Conservation (phyloP, 2,329 filamentous ascomycete species). For the Botrytis deweyae region DNA sequence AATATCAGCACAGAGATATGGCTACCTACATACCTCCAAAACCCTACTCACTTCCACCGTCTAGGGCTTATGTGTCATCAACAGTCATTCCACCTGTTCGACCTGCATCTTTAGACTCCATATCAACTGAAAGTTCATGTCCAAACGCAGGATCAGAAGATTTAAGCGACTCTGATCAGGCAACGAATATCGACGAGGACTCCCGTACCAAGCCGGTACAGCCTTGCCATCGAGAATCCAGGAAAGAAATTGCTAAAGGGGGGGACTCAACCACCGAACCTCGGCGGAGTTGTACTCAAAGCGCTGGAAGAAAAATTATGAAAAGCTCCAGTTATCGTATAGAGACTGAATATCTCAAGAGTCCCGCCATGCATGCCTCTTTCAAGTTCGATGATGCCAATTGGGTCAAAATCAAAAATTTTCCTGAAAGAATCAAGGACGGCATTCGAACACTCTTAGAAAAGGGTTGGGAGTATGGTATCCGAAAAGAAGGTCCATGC, state of each 20-base stretch:
- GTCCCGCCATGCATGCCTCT: not conserved
- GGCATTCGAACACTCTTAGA: conserved; percentile 7
- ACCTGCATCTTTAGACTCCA: not conserved
- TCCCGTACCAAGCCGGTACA: not conserved
- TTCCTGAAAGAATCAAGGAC: not conserved
- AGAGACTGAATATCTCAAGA: not conserved
- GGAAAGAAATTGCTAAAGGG: not conserved
- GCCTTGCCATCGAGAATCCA: not conserved
- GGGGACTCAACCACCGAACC: not conserved
- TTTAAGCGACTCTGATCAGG: not conserved
- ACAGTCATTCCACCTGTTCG: not conserved
- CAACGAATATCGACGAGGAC: not conserved
- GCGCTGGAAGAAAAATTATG: not conserved
- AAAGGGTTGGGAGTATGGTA: not conserved
- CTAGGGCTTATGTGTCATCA: not conserved
- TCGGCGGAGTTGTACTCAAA: too few relatives aligned
- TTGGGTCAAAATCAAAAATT: not conserved
- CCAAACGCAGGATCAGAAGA: not conserved
- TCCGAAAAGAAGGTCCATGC: not conserved
- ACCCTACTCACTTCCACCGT: not conserved
- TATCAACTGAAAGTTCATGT: not conserved
- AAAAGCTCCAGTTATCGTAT: conserved; percentile 4
- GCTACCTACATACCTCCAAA: not conserved
- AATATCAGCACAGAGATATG: not conserved
- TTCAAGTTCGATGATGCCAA: not conserved